These are phyloP conservation scores for Thraustochytrium striatum DNA, from an alignment of 352 stramenopile species.

Conservation along the genomic window DNA sequence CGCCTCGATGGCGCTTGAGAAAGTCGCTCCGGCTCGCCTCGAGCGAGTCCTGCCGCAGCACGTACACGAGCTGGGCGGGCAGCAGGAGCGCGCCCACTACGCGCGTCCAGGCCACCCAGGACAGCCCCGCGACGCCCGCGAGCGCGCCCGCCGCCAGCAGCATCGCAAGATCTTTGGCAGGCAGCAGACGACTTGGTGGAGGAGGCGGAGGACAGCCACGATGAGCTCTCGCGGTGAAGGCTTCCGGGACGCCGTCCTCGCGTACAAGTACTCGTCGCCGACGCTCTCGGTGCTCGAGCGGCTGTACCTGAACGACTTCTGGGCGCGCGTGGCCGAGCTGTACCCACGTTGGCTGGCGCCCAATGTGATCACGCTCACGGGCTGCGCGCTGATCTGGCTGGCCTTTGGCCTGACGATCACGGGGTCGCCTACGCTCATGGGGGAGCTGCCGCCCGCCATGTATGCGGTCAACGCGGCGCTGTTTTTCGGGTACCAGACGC, in stretches of 20 bases:
- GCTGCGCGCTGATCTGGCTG: conserved; percentile 67
- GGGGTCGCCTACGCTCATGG: conserved; percentile 50
- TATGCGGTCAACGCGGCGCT: conserved; percentile 70
- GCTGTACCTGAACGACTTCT: conserved; percentile 68
- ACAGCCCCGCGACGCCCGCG: background rate
- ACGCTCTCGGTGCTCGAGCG: conserved; percentile 46
- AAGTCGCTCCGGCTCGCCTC: conserved; percentile 6
- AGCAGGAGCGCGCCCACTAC: conserved; percentile 10
- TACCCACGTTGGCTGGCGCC: conserved; percentile 78
- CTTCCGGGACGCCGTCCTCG: conserved; percentile 10
- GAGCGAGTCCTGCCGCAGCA: conserved; percentile 31
- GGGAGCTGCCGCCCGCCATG: conserved; percentile 50
- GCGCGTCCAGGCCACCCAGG: background rate
- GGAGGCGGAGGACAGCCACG: no score
- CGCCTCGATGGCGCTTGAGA: background rate
- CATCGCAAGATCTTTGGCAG: no score
- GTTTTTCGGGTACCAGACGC: conserved; percentile 78
- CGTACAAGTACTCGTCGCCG: conserved; percentile 50
- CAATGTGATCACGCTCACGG: conserved; percentile 79
- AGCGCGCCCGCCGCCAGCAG: background rate
- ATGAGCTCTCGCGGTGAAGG: background rate
- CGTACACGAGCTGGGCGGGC: conserved; percentile 21
- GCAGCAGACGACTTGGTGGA: no score
- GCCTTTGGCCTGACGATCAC: conserved; percentile 67
- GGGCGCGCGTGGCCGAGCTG: conserved; percentile 67